These are phyloP conservation scores for Acanthamoeba triangularis DNA, from an alignment of 208 protist species.

Conservation along the genomic window DNA sequence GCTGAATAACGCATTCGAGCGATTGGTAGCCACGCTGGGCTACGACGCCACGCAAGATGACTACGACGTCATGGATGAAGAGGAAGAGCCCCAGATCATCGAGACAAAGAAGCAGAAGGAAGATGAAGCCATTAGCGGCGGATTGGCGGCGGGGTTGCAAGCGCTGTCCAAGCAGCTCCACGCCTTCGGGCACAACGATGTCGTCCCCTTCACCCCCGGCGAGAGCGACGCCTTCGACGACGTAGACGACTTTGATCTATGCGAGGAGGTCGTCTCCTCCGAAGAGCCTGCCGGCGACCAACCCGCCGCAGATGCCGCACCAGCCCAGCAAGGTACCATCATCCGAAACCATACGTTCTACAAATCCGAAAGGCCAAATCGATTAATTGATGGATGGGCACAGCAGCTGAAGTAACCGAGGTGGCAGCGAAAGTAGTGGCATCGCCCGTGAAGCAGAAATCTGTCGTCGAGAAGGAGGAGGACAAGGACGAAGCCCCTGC, in stretches of 20 bases:
- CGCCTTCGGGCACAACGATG: slow-evolving; percentile 20
- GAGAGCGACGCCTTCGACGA: neutral
- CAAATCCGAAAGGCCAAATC: neutral
- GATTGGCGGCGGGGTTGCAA: neutral
- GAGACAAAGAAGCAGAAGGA: neutral
- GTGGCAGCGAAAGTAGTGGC: too few relatives aligned
- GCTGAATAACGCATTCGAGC: neutral
- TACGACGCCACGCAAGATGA: slow-evolving; percentile 1
- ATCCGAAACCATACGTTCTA: neutral
- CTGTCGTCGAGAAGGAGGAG: neutral
- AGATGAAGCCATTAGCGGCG: neutral
- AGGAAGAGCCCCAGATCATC: neutral
- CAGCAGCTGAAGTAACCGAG: too few relatives aligned
- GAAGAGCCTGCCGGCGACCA: neutral
- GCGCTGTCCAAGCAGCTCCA: slow-evolving; percentile 36
- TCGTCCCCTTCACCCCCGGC: neutral
- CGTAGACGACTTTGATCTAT: slow-evolving; percentile 33
- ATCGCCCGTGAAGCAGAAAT: neutral
- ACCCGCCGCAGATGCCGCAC: neutral
- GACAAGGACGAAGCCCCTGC: neutral
- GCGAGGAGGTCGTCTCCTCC: neutral
- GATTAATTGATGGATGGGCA: too few relatives aligned
- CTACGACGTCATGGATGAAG: neutral
- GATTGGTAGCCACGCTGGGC: neutral
- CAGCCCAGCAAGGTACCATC: neutral